These are phyloP conservation scores for Globisporangium heterothallicum DNA, from an alignment of 352 stramenopile species.

Conservation along the genomic window DNA sequence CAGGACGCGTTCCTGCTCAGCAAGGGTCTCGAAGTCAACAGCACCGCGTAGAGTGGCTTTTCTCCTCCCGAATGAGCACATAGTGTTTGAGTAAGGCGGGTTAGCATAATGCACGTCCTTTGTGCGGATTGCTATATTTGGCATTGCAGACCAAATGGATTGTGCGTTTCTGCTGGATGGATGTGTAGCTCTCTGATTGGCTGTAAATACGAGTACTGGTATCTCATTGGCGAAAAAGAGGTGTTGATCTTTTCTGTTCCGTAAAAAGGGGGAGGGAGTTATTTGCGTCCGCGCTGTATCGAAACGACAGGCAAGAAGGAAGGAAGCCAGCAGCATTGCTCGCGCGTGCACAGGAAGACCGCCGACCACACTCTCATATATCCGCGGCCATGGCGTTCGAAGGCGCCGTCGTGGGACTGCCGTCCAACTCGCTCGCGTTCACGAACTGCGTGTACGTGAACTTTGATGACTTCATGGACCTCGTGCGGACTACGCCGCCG, in stretches of 20 bases:
- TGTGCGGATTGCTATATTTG: not conserved
- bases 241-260: conserved; percentile 8
- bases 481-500: conserved; percentile 56
- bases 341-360: not conserved
- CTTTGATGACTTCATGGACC: conserved; percentile 64
- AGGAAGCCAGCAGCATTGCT: not conserved
- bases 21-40: conserved; percentile 44
- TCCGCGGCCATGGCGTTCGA: conserved; percentile 43
- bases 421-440: conserved; percentile 74
- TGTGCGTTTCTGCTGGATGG: not conserved
- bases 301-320: too few species aligned
- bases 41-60: conserved; percentile 10
- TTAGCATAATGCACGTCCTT: not conserved
- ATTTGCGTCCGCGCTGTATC: too few species aligned
- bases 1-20: conserved; percentile 80
- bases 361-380: not conserved
- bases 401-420: conserved; percentile 53
- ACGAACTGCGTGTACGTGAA: conserved; percentile 82
- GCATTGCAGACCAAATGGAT: not conserved
- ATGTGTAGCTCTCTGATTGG: conserved; percentile 5
- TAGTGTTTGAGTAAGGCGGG: too few species aligned
- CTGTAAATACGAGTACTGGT: not conserved
- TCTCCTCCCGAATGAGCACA: too few species aligned
- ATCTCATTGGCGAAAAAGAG: conserved; percentile 4
- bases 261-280: conserved; percentile 1